Percentiles rank a stretch among this genome's conserved stretches.
These are phyloP conservation scores for Boletales sp. DNA, from an alignment of 768 basidiomycete genomes.

Conservation along the genomic window DNA sequence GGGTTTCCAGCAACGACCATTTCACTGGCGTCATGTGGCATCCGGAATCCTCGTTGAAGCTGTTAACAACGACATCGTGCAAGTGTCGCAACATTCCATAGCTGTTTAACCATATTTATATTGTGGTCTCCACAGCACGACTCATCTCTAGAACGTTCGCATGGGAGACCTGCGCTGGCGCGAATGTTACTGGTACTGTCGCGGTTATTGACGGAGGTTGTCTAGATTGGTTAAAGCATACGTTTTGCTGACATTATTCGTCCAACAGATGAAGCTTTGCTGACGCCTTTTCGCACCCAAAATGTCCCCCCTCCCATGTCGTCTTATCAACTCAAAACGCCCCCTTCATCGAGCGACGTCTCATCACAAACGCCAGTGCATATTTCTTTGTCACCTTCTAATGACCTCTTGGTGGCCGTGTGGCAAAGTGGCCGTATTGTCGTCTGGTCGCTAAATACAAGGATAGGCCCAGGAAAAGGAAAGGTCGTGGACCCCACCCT, in stretches of 20 bases:
- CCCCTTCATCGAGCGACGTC: background rate
- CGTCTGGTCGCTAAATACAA: conserved; percentile 67
- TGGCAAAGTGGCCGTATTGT: conserved; percentile 69
- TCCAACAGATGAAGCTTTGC: conserved; percentile 58
- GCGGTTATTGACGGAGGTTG: conserved; percentile 87
- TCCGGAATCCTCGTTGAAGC: conserved; percentile 65
- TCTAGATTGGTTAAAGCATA: conserved; percentile 22
- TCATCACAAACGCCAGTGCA: conserved; percentile 52
- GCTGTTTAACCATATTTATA: conserved; percentile 3
- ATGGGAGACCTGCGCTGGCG: conserved; percentile 80
- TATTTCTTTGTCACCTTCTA: conserved; percentile 52
- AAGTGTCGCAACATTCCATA: conserved; percentile 21
- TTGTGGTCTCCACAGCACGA: conserved; percentile 34
- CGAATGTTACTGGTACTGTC: conserved; percentile 78
- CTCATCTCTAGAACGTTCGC: conserved; percentile 60
- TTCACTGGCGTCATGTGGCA: conserved; percentile 86
- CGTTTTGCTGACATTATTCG: background rate
- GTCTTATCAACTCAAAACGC: conserved; percentile 45
- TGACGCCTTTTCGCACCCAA: conserved; percentile 92
- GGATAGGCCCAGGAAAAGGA: conserved; percentile 51
- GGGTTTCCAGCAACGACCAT: conserved; percentile 45
- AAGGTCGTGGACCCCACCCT: conserved; percentile 57
- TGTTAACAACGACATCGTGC: conserved; percentile 71
- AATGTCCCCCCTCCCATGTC: conserved; percentile 99
- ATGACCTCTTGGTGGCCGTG: conserved; percentile 61